Evolutionary conservation across 2,329 filamentous ascomycete species (phyloP).

Genomic region (Ophiostoma pallidulum): DNA sequence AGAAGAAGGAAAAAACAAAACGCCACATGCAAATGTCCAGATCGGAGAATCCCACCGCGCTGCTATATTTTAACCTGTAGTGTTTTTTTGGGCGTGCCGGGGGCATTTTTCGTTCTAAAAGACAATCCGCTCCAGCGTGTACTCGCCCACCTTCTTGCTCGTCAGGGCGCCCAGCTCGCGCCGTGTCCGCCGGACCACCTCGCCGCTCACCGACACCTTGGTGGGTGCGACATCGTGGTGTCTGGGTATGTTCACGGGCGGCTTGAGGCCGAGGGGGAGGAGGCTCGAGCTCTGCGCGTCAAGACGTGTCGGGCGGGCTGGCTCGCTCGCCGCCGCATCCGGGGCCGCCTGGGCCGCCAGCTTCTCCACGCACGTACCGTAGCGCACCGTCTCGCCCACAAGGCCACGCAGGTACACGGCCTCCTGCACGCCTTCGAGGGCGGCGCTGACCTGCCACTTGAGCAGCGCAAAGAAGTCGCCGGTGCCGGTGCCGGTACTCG

Average conservation of each 20-base stretch:
- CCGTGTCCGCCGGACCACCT: constrained; percentile 57
- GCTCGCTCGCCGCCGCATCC: no score
- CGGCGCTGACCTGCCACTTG: constrained; percentile 59
- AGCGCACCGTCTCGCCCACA: constrained; percentile 57
- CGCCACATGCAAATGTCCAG: no score
- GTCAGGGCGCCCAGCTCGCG: constrained; percentile 70
- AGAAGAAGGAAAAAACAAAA: no score
- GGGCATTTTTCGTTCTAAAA: no score
- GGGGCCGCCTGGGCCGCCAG: constrained; percentile 56
- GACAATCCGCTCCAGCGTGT: constrained; percentile 70
- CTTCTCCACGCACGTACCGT: constrained; percentile 29
- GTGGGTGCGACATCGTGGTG: constrained; percentile 27
- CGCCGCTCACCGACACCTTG: constrained; percentile 59
- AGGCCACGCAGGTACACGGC: constrained; percentile 54
- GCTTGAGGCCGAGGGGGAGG: constrained; percentile 66
- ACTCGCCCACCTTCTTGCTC: constrained; percentile 70
- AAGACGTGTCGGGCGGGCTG: no score
- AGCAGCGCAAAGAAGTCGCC: constrained; percentile 57
- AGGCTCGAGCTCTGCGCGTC: no score
- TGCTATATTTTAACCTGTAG: no score
- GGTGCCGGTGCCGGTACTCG: not conserved
- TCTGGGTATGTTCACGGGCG: constrained; percentile 17
- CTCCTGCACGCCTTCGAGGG: constrained; percentile 63
- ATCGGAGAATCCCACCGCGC: no score
- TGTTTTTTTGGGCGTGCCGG: no score